Evolutionary conservation across 208 protist species (phyloP).

Genomic region (Leishmania gerbilli): DNA sequence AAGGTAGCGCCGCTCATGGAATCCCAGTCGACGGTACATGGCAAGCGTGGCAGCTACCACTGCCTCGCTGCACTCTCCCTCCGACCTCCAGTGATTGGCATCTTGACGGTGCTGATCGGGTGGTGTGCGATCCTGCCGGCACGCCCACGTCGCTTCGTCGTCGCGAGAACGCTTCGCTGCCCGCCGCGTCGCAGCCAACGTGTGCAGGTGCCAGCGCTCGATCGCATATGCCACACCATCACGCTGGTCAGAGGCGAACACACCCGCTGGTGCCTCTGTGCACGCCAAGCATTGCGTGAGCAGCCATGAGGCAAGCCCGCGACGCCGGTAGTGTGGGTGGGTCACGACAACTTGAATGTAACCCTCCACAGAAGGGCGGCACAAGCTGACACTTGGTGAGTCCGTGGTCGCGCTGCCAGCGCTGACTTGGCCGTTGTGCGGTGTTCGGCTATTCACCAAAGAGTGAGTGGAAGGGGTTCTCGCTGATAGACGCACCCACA

Average conservation of each 20-base stretch:
- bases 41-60: slow-evolving; percentile 23
- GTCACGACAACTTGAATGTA: slow-evolving; percentile 77
- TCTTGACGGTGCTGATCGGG: background rate
- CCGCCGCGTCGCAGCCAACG: slow-evolving; percentile 31
- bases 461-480: background rate
- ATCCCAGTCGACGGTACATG: slow-evolving; percentile 58
- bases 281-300: slow-evolving; percentile 31
- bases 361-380: slow-evolving; percentile 46
- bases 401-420: background rate
- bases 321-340: slow-evolving; percentile 33
- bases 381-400: background rate
- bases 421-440: background rate
- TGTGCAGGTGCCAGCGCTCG: slow-evolving; percentile 72
- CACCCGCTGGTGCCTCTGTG: background rate
- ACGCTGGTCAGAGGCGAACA: slow-evolving; percentile 11
- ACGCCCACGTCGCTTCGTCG: background rate
- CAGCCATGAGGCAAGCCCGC: slow-evolving; percentile 38
- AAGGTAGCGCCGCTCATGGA: slow-evolving; percentile 47
- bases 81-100: background rate
- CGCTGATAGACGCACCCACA: slow-evolving; percentile 60
- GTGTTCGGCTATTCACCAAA: background rate
- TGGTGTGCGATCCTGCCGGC: background rate
- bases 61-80: background rate
- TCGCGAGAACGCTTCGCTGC: background rate
- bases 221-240: slow-evolving; percentile 15